Conservation (phyloP, 208 protist genomes). For the Acanthamoeba sp. region DNA sequence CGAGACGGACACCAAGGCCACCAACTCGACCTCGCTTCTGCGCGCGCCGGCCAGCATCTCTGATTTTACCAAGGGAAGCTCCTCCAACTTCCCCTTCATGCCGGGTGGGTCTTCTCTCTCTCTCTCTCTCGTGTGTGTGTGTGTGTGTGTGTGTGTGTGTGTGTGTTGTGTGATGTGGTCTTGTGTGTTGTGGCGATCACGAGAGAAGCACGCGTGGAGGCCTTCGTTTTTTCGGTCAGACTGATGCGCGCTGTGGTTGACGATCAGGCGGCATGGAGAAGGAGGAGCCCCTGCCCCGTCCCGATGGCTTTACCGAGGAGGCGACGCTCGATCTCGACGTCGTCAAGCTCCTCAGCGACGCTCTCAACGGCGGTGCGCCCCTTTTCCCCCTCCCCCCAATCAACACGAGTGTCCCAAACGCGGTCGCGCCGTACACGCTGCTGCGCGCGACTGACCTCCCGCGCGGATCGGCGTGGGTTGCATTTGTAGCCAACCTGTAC, state of each 20-base stretch:
- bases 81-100: conserved; percentile 71
- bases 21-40: conserved; percentile 51
- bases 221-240: not conserved
- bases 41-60: conserved; percentile 30
- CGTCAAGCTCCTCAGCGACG: not conserved
- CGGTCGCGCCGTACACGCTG: no score
- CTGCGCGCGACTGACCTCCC: no score
- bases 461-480: no score
- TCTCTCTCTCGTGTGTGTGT: no score
- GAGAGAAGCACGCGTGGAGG: no score
- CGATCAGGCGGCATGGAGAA: not conserved
- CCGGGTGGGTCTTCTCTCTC: not conserved
- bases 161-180: no score
- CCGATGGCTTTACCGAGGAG: not conserved
- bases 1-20: conserved; percentile 29
- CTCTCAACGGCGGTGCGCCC: not conserved
- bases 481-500: not conserved
- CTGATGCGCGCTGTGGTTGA: not conserved
- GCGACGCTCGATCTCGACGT: not conserved
- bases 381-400: no score
- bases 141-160: no score
- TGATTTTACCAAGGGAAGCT: conserved; percentile 31
- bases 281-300: not conserved
- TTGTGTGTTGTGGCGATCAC: no score
- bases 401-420: no score